Base-by-base conservation (phyloP, 2,329 filamentous ascomycete genomes). In the Ophiostoma triangulosporum region DNA sequence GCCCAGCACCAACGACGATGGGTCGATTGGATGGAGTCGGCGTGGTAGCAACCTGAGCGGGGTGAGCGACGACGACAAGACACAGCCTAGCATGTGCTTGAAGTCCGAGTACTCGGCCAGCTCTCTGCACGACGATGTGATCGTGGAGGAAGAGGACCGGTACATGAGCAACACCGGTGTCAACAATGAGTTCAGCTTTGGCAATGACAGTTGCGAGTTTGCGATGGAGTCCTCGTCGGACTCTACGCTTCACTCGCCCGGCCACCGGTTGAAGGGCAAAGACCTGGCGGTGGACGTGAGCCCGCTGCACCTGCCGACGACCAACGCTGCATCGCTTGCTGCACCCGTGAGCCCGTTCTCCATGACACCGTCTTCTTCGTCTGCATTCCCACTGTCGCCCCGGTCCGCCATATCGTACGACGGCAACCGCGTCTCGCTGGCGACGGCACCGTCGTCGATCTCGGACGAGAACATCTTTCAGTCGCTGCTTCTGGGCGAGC, bases 361-460 rank as follows among this genome's bases (percentile, higher is more conserved):
- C 38, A 77, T 79, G 56, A 76, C 77, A 50, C 75, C 78, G 58
- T 71, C 80, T 0, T 85, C 85, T 0, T 50, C 54, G 11, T 75
- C 85, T 0, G 53, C 53, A 8, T 75, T 82, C 62, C 76, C 84
- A 1, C 88, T 85, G 5, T 88, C 86, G 6, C 86, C 85, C 0
- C 78, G 84, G 52, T 77, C 83, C 56, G 73, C 81, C 55, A 71
- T 86, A 66, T 82, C 80, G 4, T 81, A 86, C 53, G 86, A 90
- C 58, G 78, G 78, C 1, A 82, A 86, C 52, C 77, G 83, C 20
- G 77, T 88, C 27, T 86, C 84, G 6, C 77, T 88, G 29, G 86
- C 84, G 5, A 89, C 86, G 1, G 82, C 86, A 2, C 80, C 84
- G 6, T 90, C 86, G 1, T 89, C 85, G 0, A 72, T 84, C 43